phyloP scores from a whole-genome alignment of 164 flowering plant genomes.

The Macadamia tetraphylla region DNA sequence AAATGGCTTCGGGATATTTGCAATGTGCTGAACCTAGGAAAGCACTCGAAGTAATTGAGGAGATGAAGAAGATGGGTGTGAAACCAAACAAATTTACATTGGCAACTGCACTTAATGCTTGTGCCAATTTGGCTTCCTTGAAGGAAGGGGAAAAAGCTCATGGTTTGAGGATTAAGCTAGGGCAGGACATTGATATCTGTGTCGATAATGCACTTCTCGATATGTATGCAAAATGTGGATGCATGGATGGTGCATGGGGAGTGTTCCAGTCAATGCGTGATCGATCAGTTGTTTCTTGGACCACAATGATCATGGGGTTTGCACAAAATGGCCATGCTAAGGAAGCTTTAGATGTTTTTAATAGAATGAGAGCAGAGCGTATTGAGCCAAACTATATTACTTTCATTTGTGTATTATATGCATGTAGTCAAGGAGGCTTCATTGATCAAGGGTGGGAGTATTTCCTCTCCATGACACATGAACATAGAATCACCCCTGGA shows the following conservation, averaged over 20 bases:
- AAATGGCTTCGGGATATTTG: conserved; percentile 68
- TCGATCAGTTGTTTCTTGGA: conserved; percentile 61
- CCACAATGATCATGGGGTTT: conserved; percentile 74
- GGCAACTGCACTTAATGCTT: conserved; percentile 67
- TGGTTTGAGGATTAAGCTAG: conserved; percentile 60
- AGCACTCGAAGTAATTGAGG: conserved; percentile 38
- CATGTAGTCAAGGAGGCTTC: conserved; percentile 71
- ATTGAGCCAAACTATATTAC: conserved; percentile 59
- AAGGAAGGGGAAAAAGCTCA: conserved; percentile 68
- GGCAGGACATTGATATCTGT: conserved; percentile 45
- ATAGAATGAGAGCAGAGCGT: conserved; percentile 43
- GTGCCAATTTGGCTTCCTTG: conserved; percentile 53
- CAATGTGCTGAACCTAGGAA: conserved; percentile 51
- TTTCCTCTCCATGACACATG: conserved; percentile 46
- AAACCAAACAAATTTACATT: conserved; percentile 58
- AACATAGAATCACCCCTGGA: conserved; percentile 50
- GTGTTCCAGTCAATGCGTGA: conserved; percentile 47
- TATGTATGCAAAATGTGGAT: conserved; percentile 83
- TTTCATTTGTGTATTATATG: conserved; percentile 67
- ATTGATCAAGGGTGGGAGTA: conserved; percentile 51
- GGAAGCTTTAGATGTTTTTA: conserved; percentile 50
- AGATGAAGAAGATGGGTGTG: conserved; percentile 56
- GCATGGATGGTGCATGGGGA: conserved; percentile 44
- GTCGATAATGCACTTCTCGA: conserved; percentile 74
- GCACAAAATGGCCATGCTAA: conserved; percentile 55